Evolutionary conservation across 1,284 basidiomycete species (phyloP).

Genomic region (Xerocomus nothofagi): DNA sequence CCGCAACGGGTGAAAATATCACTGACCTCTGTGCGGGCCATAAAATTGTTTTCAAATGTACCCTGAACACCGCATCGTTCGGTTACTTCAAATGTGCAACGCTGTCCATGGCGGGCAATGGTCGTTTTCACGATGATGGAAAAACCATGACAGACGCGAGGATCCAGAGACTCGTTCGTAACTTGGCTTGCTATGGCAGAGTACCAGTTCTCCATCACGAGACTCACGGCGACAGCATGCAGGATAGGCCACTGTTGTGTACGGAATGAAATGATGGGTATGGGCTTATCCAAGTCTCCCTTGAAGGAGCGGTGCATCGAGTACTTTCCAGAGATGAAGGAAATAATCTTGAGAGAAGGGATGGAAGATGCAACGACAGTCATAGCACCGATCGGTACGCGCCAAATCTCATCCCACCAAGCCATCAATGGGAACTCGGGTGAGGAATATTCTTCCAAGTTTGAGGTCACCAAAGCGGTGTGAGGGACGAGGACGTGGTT

Average conservation of each 20-base stretch:
- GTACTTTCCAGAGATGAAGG: conserved; percentile 51
- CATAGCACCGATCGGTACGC: conserved; percentile 36
- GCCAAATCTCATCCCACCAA: conserved; percentile 55
- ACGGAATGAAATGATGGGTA: conserved; percentile 53
- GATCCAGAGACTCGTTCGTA: conserved; percentile 38
- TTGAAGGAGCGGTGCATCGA: conserved; percentile 49
- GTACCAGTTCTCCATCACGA: conserved; percentile 50
- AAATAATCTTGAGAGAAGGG: conserved; percentile 45
- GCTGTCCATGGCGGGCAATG: conserved; percentile 49
- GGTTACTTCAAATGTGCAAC: conserved; percentile 45
- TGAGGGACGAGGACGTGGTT: conserved; percentile 22
- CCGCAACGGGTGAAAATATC: too few species aligned
- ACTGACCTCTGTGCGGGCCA: conserved; percentile 48
- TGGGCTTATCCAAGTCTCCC: conserved; percentile 39
- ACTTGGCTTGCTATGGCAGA: conserved; percentile 36
- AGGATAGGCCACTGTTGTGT: conserved; percentile 56
- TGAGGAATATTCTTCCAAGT: conserved; percentile 38
- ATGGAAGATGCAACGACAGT: conserved; percentile 32
- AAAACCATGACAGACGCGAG: conserved; percentile 47
- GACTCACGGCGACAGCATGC: conserved; percentile 45
- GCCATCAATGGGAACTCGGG: conserved; percentile 44
- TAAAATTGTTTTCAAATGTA: conserved; percentile 54
- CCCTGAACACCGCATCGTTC: conserved; percentile 59
- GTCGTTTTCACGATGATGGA: conserved; percentile 53
- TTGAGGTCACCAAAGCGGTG: conserved; percentile 43